These are phyloP conservation scores for Claviceps pusilla DNA, from an alignment of 2,329 filamentous ascomycete genomes.

Conservation along the genomic window DNA sequence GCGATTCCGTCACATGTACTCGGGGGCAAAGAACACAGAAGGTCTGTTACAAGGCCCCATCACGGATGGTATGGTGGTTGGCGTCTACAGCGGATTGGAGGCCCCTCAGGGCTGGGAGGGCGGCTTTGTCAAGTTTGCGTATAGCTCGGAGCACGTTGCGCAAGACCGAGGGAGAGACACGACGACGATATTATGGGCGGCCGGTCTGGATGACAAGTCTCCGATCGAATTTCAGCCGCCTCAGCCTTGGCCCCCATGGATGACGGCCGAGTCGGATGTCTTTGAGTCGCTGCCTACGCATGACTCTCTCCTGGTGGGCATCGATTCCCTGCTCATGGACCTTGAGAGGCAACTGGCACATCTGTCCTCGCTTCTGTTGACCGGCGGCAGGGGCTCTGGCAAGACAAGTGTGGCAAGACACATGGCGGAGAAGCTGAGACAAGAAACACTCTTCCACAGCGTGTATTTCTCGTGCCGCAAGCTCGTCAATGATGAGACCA, in stretches of 20 bases:
- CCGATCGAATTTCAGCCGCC: slow-evolving; percentile 62
- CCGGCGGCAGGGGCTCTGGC: slow-evolving; percentile 76
- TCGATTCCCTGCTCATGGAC: slow-evolving; percentile 60
- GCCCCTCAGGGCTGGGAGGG: slow-evolving; percentile 58
- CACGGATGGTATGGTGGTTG: slow-evolving; percentile 75
- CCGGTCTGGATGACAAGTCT: slow-evolving; percentile 61
- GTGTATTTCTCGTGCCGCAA: slow-evolving; percentile 78
- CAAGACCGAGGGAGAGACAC: slow-evolving; percentile 31
- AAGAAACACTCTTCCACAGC: slow-evolving; percentile 62
- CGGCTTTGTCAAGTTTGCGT: slow-evolving; percentile 65
- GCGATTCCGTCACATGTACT: slow-evolving; percentile 58
- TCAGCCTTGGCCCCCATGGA: slow-evolving; percentile 48
- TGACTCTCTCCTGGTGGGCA: slow-evolving; percentile 59
- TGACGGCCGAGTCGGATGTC: slow-evolving; percentile 24
- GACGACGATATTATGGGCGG: slow-evolving; percentile 44
- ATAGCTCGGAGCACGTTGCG: slow-evolving; percentile 16
- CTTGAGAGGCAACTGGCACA: slow-evolving; percentile 65
- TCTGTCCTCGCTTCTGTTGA: slow-evolving; percentile 77
- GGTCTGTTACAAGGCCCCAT: slow-evolving; percentile 69
- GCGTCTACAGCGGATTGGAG: slow-evolving; percentile 36
- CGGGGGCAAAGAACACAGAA: slow-evolving; percentile 34
- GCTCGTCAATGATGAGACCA: slow-evolving; percentile 78
- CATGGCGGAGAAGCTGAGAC: slow-evolving; percentile 57
- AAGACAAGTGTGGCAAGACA: slow-evolving; percentile 72
- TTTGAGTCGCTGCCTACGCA: slow-evolving; percentile 41